Percentiles rank a stretch among this genome's conserved stretches.
These are phyloP conservation scores for Naganishia kalamii DNA, from an alignment of 768 basidiomycete genomes.

Conservation along the genomic window DNA sequence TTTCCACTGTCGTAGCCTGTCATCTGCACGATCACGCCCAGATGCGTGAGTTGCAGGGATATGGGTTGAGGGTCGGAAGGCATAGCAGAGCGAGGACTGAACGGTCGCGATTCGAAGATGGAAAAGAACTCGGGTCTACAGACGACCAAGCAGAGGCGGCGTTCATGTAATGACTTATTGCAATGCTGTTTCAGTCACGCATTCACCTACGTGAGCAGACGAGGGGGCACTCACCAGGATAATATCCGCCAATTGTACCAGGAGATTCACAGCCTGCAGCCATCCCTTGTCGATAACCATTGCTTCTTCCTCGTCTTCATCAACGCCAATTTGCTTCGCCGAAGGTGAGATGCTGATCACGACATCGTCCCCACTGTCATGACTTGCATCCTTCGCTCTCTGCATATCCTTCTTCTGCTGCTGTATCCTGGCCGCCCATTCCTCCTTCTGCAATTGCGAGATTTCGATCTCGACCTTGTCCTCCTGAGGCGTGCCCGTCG, in stretches of 20 bases:
- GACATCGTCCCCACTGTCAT: background rate
- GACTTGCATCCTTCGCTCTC: background rate
- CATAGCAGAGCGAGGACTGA: background rate
- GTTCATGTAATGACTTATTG: constrained; percentile 4
- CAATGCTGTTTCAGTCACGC: constrained; percentile 8
- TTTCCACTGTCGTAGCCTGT: constrained; percentile 10
- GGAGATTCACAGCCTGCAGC: constrained; percentile 10
- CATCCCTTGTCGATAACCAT: constrained; percentile 13
- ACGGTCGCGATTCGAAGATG: background rate
- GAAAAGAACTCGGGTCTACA: constrained; percentile 10
- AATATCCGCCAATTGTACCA: constrained; percentile 19
- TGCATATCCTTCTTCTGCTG: constrained; percentile 7
- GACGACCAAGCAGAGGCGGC: constrained; percentile 8
- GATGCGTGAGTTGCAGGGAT: background rate
- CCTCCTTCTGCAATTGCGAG: background rate
- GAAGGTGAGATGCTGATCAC: background rate
- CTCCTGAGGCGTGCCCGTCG: background rate
- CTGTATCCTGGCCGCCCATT: background rate
- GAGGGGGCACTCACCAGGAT: constrained; percentile 1
- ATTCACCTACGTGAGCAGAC: background rate
- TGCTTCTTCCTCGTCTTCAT: constrained; percentile 10
- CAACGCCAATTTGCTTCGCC: background rate
- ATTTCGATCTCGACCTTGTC: background rate
- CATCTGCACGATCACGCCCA: background rate
- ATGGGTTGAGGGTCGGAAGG: background rate